Evolutionary conservation across 129 eudicot genomes (phyloP).

Genomic region (Lactuca sativa): DNA sequence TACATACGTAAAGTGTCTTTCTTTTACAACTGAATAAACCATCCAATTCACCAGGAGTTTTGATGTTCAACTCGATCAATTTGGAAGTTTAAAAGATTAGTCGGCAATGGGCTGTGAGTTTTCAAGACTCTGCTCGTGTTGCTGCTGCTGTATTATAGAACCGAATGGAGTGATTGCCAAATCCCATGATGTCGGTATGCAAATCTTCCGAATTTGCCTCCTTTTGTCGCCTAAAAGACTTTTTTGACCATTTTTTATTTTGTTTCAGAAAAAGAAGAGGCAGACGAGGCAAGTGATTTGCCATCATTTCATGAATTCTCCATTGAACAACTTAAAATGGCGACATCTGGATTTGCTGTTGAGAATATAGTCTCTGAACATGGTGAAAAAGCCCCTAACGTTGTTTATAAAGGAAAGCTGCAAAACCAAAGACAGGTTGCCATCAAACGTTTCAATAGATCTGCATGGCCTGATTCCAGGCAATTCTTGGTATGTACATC

Average conservation of each 20-base stretch:
- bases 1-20: too few relatives aligned
- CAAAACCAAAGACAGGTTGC: slow-evolving; percentile 75
- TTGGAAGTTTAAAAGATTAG: slow-evolving; percentile 17
- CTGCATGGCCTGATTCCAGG: slow-evolving; percentile 88
- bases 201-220: background rate
- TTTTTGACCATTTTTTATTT: background rate
- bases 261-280: slow-evolving; percentile 56
- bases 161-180: slow-evolving; percentile 47
- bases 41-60: background rate
- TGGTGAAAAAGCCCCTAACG: slow-evolving; percentile 93
- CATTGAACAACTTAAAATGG: slow-evolving; percentile 67
- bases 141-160: slow-evolving; percentile 61
- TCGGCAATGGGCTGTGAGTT: slow-evolving; percentile 60
- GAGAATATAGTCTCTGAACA: slow-evolving; percentile 92
- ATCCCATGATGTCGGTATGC: slow-evolving; percentile 46
- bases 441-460: slow-evolving; percentile 73
- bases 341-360: slow-evolving; percentile 82
- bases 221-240: slow-evolving; percentile 3
- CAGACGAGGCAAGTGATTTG: slow-evolving; percentile 53
- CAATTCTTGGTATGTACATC: slow-evolving; percentile 67
- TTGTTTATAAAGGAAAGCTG: slow-evolving; percentile 82
- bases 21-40: background rate
- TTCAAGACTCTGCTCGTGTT: slow-evolving; percentile 56
- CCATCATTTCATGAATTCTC: slow-evolving; percentile 67
- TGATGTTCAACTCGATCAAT: background rate